Evolutionary conservation across 139 green algal species (phyloP).

Genomic region (Pseudopediastrum boryanum): DNA sequence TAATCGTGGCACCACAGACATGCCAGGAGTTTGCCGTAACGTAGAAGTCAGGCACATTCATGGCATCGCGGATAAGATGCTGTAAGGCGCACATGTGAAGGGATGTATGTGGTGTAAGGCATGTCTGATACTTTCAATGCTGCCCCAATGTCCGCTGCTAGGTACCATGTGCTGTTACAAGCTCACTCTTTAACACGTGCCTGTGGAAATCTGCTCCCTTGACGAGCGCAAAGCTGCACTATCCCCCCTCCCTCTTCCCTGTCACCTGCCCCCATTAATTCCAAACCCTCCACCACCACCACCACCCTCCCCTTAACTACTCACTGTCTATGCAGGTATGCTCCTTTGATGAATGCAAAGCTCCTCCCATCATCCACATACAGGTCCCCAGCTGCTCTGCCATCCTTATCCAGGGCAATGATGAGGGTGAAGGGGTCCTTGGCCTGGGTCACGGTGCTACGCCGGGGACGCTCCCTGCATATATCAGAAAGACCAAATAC

Average conservation of each 20-base stretch:
- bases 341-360: slow-evolving; percentile 79
- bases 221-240: background rate
- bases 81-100: no score
- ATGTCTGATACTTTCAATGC: no score
- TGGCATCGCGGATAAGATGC: no score
- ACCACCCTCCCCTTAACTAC: background rate
- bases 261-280: background rate
- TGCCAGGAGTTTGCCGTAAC: no score
- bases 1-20: no score
- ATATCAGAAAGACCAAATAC: background rate
- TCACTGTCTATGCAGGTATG: slow-evolving; percentile 32
- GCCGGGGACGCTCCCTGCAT: slow-evolving; percentile 78
- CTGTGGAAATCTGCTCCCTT: background rate
- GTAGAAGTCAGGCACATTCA: no score
- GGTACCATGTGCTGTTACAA: background rate
- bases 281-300: no score
- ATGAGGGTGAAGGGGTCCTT: slow-evolving; percentile 91
- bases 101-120: no score
- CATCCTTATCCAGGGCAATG: slow-evolving; percentile 78
- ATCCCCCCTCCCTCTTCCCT: background rate
- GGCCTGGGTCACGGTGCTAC: slow-evolving; percentile 69
- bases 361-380: slow-evolving; percentile 96
- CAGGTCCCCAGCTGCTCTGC: slow-evolving; percentile 77
- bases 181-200: background rate
- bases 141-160: background rate